These are phyloP conservation scores for Aphanomyces stellatus DNA, from an alignment of 352 stramenopile genomes.

Conservation along the genomic window DNA sequence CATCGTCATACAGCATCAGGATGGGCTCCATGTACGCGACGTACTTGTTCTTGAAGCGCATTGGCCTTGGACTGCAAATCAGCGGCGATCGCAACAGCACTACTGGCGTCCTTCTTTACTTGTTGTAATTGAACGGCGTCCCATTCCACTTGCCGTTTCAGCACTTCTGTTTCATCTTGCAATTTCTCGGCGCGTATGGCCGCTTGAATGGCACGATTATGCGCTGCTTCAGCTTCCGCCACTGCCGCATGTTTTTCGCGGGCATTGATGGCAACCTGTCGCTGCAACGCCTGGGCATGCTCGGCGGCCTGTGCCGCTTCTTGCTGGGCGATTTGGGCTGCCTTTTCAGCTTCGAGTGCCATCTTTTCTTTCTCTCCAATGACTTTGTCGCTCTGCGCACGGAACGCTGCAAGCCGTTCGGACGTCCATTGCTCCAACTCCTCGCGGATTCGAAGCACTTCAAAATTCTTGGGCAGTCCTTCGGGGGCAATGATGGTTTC, in stretches of 20 bases:
- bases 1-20: background rate
- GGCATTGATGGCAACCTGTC: constrained; percentile 78
- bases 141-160: constrained; percentile 63
- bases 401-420: constrained; percentile 15
- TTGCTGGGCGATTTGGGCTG: constrained; percentile 58
- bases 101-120: constrained; percentile 62
- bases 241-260: constrained; percentile 68
- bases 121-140: constrained; percentile 61
- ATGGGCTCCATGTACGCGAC: background rate
- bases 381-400: constrained; percentile 8
- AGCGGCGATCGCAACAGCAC: constrained; percentile 47
- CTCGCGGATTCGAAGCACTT: constrained; percentile 72
- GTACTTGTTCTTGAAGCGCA: constrained; percentile 48
- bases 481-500: constrained; percentile 31
- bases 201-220: constrained; percentile 43
- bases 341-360: constrained; percentile 56
- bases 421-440: constrained; percentile 48
- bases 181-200: constrained; percentile 63
- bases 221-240: constrained; percentile 55
- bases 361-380: constrained; percentile 65
- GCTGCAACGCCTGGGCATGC: constrained; percentile 49
- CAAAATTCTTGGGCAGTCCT: constrained; percentile 76
- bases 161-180: constrained; percentile 58
- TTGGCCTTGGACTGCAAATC: constrained; percentile 65
- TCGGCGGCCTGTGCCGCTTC: constrained; percentile 65